phyloP scores from a whole-genome alignment of 305 asterid species.

The Rubia peregrina region DNA sequence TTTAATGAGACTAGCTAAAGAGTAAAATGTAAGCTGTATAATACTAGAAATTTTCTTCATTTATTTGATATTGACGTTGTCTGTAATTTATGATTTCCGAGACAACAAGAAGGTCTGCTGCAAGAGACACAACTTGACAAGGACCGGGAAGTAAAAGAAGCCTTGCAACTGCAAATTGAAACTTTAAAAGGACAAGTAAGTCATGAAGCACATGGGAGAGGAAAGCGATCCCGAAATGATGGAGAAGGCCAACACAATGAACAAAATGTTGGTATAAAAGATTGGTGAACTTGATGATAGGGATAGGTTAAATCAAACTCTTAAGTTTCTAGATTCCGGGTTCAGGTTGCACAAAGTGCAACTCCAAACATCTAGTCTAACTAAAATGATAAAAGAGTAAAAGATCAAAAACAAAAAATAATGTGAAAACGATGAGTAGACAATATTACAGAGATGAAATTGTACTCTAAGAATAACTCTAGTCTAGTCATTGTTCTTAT shows the following conservation, averaged over 20 bases:
- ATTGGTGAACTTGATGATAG: constrained; percentile 61
- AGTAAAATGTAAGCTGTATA: constrained; percentile 52
- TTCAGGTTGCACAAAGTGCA: too few species aligned
- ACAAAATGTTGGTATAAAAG: constrained; percentile 56
- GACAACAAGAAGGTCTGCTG: constrained; percentile 76
- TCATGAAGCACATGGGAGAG: too few species aligned
- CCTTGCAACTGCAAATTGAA: constrained; percentile 71
- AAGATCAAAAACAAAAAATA: too few species aligned
- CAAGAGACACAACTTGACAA: constrained; percentile 56
- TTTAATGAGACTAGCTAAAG: constrained; percentile 70
- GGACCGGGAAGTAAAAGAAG: constrained; percentile 72
- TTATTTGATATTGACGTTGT: constrained; percentile 17
- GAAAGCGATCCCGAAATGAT: constrained; percentile 53
- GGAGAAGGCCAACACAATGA: constrained; percentile 45
- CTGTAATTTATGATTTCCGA: constrained; percentile 45
- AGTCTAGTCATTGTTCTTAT: too few species aligned
- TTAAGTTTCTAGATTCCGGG: neutral
- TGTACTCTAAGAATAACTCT: too few species aligned
- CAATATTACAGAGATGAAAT: too few species aligned
- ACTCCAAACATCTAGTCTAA: too few species aligned
- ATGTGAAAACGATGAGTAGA: too few species aligned
- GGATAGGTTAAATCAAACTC: constrained; percentile 50
- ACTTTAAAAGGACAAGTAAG: constrained; percentile 64
- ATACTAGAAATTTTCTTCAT: constrained; percentile 12
- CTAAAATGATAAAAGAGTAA: too few species aligned